These are phyloP conservation scores for Trapa bicornis DNA, from an alignment of 345 rosid genomes.

Conservation along the genomic window DNA sequence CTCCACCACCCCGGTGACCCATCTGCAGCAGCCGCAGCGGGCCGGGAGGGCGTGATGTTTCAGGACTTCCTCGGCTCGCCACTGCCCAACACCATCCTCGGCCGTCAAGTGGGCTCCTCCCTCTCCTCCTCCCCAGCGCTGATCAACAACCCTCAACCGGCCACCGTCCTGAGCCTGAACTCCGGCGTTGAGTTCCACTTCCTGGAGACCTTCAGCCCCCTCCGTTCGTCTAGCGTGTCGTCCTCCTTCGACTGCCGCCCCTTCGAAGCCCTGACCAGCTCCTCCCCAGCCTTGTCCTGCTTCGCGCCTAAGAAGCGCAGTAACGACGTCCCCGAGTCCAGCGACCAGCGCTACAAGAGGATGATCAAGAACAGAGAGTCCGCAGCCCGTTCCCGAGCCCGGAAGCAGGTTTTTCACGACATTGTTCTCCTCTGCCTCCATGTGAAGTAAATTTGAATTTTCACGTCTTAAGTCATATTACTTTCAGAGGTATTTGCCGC, in stretches of 20 bases:
- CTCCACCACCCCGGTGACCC: too few relatives aligned
- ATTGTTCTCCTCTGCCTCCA: neutral
- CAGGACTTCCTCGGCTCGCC: constrained; percentile 57
- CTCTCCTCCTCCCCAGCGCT: neutral
- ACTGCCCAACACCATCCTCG: neutral
- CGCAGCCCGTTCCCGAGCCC: constrained; percentile 79
- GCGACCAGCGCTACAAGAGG: constrained; percentile 45
- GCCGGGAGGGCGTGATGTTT: constrained; percentile 14
- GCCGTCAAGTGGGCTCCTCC: neutral
- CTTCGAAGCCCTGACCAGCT: neutral
- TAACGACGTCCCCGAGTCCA: constrained; percentile 26
- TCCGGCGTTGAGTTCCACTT: constrained; percentile 43
- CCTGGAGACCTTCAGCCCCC: constrained; percentile 27
- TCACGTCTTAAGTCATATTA: too few relatives aligned
- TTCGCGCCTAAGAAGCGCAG: constrained; percentile 33
- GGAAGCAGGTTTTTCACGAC: constrained; percentile 41
- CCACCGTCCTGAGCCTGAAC: constrained; percentile 49
- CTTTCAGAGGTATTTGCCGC: too few relatives aligned
- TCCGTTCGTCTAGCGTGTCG: constrained; percentile 18
- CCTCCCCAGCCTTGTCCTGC: constrained; percentile 10
- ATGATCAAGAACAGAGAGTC: constrained; percentile 84
- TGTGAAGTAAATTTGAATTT: neutral
- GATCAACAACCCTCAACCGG: constrained; percentile 15
- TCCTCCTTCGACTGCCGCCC: constrained; percentile 14
- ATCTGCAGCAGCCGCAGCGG: too few relatives aligned